Base-by-base conservation (phyloP, 805 yeast genomes). In the Lachancea lanzarotensis region DNA sequence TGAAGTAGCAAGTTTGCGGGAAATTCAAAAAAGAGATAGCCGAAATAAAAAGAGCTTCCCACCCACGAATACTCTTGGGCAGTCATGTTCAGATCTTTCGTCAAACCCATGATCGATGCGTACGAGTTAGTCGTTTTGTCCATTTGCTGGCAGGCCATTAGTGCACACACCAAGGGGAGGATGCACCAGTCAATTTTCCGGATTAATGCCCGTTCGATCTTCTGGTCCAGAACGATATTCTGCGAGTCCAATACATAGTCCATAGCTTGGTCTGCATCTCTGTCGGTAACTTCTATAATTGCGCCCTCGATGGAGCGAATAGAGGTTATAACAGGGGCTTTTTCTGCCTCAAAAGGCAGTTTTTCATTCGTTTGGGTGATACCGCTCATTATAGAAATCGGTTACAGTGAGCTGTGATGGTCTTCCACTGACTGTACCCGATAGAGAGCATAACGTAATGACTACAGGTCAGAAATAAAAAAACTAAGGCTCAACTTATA, bases 21-120 rank as follows among this genome's bases (percentile, higher is more conserved):
- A 25, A 53, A 45, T 9, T 22, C 18, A 6, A 33, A 33, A 13
- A 48, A 33, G 39, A 82, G 60, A 55, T 80, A 82, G 2, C 87
- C 88, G 27, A 82, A 55, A 52, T 78, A 78, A 51, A 78, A 79
- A 11, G 75, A 69, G 2, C 79, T 68, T 11, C 81, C 76, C n/a
- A 71, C 59, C 78, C 81, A 74, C 42, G 74, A 54, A 54, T 74
- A 70, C 53, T 67, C 53, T 15, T 49, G 45, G 15, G 66, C 64
- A 49, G 34, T 31, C 34, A 31, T 31, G 8, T 31, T 31, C 15
- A 31, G 17, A n/a, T 31, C 17, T 31, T n/a, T n/a, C n/a, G n/a
- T n/a, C n/a, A n/a, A n/a, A n/a, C n/a, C n/a, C 51, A 66, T 57
- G 26, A 70, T 55, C 1, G 71, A 52, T 2, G 73, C 73, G 49